Evolutionary conservation across 2,329 filamentous ascomycete genomes (phyloP).

Genomic region (Emericellopsis cladophorae): DNA sequence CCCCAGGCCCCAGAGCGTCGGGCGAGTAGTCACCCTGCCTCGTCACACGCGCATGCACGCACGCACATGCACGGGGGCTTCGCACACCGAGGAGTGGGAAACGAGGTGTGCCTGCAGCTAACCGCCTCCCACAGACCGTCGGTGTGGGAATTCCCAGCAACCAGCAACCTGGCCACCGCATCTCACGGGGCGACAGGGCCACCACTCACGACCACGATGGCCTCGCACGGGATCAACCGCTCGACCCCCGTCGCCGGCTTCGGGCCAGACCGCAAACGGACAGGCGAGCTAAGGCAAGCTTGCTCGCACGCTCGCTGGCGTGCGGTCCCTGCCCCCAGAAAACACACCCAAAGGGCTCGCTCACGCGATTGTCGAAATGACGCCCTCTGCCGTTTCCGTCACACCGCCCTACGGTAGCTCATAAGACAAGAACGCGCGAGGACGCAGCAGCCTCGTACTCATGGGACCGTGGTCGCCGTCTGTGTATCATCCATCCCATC

Average conservation of each 20-base stretch:
- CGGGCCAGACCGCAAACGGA: constrained; percentile 3
- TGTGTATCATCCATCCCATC: neutral
- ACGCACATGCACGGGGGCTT: neutral
- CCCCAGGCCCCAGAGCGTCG: too few species aligned
- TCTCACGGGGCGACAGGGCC: neutral
- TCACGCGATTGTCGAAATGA: constrained; percentile 1
- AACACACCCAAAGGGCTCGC: neutral
- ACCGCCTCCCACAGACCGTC: neutral
- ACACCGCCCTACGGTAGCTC: constrained; percentile 4
- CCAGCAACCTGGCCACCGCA: neutral
- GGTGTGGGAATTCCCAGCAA: neutral
- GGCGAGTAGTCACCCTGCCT: too few species aligned
- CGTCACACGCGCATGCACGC: neutral
- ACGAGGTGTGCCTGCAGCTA: neutral
- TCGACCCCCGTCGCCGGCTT: neutral
- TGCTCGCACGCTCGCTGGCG: neutral
- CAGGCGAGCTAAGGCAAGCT: neutral
- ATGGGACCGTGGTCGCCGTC: neutral
- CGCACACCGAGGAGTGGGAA: neutral
- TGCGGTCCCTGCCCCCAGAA: neutral
- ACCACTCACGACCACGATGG: constrained; percentile 3
- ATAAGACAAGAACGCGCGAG: neutral
- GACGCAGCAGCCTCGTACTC: neutral
- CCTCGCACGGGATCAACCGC: constrained; percentile 1
- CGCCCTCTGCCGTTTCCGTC: constrained; percentile 4